phyloP scores from a whole-genome alignment of 2,329 filamentous ascomycete genomes.

The Elsinoe australis region DNA sequence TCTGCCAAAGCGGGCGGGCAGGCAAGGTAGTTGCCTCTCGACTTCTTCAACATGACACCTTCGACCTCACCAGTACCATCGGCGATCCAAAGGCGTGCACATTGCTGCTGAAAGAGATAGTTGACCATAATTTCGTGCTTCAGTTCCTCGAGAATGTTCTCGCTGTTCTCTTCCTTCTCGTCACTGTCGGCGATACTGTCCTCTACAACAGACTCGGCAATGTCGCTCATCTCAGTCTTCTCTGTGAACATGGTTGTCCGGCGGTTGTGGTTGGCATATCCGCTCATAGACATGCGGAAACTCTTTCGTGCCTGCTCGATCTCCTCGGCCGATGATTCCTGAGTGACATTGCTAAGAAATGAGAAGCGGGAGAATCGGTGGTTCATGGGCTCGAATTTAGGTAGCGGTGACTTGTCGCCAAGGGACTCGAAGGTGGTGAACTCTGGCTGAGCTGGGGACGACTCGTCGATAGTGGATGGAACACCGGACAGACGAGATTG shows the following conservation, averaged over 20 bases:
- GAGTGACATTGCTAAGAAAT: constrained; percentile 15
- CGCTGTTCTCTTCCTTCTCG: constrained; percentile 15
- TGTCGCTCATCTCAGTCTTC: constrained; percentile 1
- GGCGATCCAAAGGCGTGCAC: constrained; percentile 64
- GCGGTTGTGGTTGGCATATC: constrained; percentile 4
- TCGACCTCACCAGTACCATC: constrained; percentile 61
- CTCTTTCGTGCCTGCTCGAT: constrained; percentile 1
- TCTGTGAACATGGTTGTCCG: constrained; percentile 10
- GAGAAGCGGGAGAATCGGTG: constrained; percentile 13
- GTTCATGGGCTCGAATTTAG: constrained; percentile 4
- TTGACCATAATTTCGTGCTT: constrained; percentile 79
- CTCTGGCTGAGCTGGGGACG: neutral
- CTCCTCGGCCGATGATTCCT: constrained; percentile 12
- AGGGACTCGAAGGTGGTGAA: constrained; percentile 16
- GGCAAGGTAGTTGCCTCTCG: constrained; percentile 61
- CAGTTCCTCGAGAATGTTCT: constrained; percentile 57
- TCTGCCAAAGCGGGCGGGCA: constrained; percentile 59
- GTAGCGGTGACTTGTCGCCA: neutral
- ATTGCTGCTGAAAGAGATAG: constrained; percentile 74
- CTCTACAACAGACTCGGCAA: constrained; percentile 12
- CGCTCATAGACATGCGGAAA: constrained; percentile 15
- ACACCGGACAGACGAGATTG: constrained; percentile 1
- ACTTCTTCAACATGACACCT: constrained; percentile 64
- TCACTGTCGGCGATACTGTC: constrained; percentile 15
- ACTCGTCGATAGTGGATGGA: constrained; percentile 10